A percentile compares a stretch with the other conserved stretches of the same genome.
Conservation (phyloP, 768 basidiomycete genomes). For the Cystoderma amianthinum region DNA sequence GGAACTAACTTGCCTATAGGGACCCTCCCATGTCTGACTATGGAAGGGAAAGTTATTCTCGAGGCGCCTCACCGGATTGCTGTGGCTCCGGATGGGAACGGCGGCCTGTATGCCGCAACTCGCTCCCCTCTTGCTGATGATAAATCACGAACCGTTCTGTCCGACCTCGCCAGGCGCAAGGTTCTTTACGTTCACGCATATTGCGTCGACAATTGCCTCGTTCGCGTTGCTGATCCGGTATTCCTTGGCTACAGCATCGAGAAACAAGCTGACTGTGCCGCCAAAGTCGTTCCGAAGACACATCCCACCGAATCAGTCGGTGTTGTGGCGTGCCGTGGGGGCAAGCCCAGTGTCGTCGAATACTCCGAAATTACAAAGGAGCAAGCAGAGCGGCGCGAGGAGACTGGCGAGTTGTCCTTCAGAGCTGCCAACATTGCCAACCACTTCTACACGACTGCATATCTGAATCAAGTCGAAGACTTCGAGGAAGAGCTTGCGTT, state of each 20-base stretch:
- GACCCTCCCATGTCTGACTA: constrained; percentile 88
- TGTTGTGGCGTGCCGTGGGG: constrained; percentile 81
- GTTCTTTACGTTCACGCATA: constrained; percentile 91
- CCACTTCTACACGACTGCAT: constrained; percentile 92
- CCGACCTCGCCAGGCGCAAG: constrained; percentile 70
- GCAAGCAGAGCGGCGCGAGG: constrained; percentile 73
- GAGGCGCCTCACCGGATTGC: constrained; percentile 73
- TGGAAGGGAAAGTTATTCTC: constrained; percentile 91
- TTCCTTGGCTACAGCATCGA: constrained; percentile 93
- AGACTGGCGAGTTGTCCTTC: constrained; percentile 77
- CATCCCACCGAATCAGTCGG: constrained; percentile 89
- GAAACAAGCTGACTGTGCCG: constrained; percentile 85
- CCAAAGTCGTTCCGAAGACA: constrained; percentile 93
- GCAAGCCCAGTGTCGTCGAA: constrained; percentile 88
- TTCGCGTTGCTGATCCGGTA: constrained; percentile 92
- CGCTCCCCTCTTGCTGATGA: constrained; percentile 64
- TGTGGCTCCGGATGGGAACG: constrained; percentile 98
- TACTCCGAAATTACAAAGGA: constrained; percentile 93
- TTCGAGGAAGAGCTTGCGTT: constrained; percentile 90
- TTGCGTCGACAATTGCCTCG: constrained; percentile 98
- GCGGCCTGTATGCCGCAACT: constrained; percentile 93
- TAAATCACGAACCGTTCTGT: constrained; percentile 68
- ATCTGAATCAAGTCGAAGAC: constrained; percentile 67
- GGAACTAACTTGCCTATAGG: constrained; percentile 38
- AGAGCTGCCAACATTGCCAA: constrained; percentile 97